A percentile compares a stretch with the other conserved stretches of the same genome.
Conservation (phyloP, 148 eudicot genomes). For the Arctostaphylos glauca region DNA sequence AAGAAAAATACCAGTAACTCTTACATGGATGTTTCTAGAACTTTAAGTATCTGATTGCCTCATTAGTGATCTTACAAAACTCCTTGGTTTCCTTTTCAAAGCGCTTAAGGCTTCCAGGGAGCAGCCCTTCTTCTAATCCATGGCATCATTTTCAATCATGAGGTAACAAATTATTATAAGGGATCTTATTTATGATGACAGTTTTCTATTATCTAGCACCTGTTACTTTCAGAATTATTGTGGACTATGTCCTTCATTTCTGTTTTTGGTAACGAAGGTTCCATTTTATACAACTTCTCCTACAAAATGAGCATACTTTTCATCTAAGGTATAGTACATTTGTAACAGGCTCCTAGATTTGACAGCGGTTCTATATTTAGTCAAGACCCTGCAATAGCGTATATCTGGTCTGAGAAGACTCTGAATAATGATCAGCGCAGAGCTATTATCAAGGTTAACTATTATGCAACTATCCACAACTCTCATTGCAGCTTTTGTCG, state of each 20-base stretch:
- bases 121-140: conserved; percentile 50
- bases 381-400: conserved; percentile 98
- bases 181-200: not conserved
- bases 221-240: not conserved
- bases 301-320: conserved; percentile 60
- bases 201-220: not conserved
- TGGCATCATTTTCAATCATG: conserved; percentile 72
- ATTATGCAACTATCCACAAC: conserved; percentile 2
- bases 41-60: not conserved
- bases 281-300: conserved; percentile 81
- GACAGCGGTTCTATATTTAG: conserved; percentile 87
- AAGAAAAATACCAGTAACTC: no score
- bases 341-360: conserved; percentile 78
- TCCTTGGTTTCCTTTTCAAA: conserved; percentile 71
- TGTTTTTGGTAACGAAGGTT: conserved; percentile 42
- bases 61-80: conserved; percentile 14
- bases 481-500: not conserved
- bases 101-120: conserved; percentile 80
- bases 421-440: conserved; percentile 92
- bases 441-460: conserved; percentile 84
- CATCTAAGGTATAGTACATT: conserved; percentile 42
- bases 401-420: conserved; percentile 82
- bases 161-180: conserved; percentile 42
- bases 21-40: not conserved
- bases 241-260: not conserved